A percentile compares a stretch with the other conserved stretches of the same genome.
phyloP scores from a whole-genome alignment of 495 filamentous ascomycete genomes.

The Daldinia vernicosa region DNA sequence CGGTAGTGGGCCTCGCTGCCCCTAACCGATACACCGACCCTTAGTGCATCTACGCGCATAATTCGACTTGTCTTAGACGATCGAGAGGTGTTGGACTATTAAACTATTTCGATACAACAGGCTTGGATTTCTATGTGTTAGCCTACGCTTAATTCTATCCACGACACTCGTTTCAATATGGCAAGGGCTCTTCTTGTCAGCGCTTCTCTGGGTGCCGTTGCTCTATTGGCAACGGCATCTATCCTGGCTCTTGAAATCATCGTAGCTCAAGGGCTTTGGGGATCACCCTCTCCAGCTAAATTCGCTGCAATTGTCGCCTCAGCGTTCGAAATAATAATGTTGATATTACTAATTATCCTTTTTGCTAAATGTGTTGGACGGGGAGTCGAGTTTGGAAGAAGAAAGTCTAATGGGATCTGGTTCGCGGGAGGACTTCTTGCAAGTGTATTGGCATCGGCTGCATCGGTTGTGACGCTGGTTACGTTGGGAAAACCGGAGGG shows the following conservation, averaged over 20 bases:
- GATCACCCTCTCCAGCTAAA: conserved; percentile 44
- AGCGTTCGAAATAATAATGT: conserved; percentile 47
- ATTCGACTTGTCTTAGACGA: conserved; percentile 10
- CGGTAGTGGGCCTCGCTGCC: conserved; percentile 42
- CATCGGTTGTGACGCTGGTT: conserved; percentile 52
- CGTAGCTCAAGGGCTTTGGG: conserved; percentile 49
- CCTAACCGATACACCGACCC: conserved; percentile 34
- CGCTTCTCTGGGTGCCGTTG: conserved; percentile 49
- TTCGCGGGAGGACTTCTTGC: conserved; percentile 49
- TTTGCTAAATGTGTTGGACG: conserved; percentile 38
- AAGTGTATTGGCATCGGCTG: conserved; percentile 51
- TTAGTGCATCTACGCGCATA: conserved; percentile 20
- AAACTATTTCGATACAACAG: conserved; percentile 4
- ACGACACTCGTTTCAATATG: conserved; percentile 42
- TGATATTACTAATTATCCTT: conserved; percentile 45
- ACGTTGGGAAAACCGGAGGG: conserved; percentile 47
- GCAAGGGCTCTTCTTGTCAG: conserved; percentile 46
- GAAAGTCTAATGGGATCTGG: conserved; percentile 44
- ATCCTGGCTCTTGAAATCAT: conserved; percentile 52
- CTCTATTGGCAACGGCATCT: conserved; percentile 53
- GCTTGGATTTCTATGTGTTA: conserved; percentile 9
- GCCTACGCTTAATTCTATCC: conserved; percentile 16
- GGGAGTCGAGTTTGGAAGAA: conserved; percentile 31
- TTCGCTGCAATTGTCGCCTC: conserved; percentile 50
- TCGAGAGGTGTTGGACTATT: conserved; percentile 7